Conservation (phyloP, 768 basidiomycete species). For the Krasilnikovozyma curviuscula region DNA sequence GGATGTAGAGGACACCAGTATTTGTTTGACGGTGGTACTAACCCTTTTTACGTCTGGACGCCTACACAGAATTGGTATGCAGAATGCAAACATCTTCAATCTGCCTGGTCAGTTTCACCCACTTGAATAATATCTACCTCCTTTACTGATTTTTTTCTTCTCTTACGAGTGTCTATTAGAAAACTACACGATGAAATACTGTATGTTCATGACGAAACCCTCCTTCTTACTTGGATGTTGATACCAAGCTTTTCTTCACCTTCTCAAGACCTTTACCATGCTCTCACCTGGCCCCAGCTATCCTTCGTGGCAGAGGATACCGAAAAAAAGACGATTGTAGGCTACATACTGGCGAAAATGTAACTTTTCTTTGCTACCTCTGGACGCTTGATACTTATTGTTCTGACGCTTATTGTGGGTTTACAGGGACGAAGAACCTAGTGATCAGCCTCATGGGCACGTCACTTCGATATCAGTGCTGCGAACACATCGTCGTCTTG, state of each 20-base stretch:
- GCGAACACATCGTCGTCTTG: conserved; percentile 71
- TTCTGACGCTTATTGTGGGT: background rate
- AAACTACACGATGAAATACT: conserved; percentile 48
- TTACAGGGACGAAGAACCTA: conserved; percentile 37
- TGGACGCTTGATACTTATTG: background rate
- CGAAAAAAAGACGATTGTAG: conserved; percentile 68
- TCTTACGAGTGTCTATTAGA: no score
- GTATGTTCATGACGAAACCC: conserved; percentile 33
- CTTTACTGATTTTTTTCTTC: no score
- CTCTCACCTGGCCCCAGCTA: conserved; percentile 78
- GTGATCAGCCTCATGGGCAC: conserved; percentile 56
- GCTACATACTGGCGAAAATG: conserved; percentile 94
- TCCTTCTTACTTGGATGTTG: background rate
- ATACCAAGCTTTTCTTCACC: background rate
- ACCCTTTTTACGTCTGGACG: background rate
- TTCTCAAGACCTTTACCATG: conserved; percentile 60
- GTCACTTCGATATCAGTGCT: conserved; percentile 93
- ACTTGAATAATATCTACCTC: no score
- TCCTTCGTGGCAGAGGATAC: conserved; percentile 77
- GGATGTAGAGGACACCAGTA: no score
- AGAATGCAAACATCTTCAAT: conserved; percentile 81
- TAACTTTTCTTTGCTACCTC: conserved; percentile 22
- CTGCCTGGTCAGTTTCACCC: no score
- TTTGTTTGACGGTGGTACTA: no score
- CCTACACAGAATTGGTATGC: conserved; percentile 44